Evolutionary conservation across 2,329 filamentous ascomycete genomes (phyloP).

Genomic region (Epichloe baconii): DNA sequence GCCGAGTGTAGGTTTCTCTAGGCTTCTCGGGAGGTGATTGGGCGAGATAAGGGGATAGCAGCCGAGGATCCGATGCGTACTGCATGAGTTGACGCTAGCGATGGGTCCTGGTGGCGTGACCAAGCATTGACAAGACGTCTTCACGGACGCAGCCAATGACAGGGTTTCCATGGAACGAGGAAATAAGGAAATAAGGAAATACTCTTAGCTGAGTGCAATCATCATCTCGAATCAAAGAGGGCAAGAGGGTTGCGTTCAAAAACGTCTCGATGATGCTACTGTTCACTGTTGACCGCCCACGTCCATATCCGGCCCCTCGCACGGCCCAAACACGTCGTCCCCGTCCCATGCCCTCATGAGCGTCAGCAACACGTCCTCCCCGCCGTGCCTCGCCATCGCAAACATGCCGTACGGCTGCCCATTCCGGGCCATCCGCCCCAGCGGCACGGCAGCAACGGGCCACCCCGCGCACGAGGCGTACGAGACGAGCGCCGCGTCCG

Average conservation of each 20-base stretch:
- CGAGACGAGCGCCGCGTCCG: not conserved
- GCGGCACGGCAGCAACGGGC: not conserved
- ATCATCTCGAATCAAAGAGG: no score
- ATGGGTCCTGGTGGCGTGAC: conserved; percentile 9
- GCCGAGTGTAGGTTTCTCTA: not conserved
- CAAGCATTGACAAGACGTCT: not conserved
- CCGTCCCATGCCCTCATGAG: conserved; percentile 1
- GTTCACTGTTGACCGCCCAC: no score
- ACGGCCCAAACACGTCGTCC: not conserved
- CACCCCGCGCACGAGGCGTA: not conserved
- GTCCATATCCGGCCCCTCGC: no score
- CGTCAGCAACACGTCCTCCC: conserved; percentile 1
- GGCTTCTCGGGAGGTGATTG: not conserved
- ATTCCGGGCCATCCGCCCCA: not conserved
- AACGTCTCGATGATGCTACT: no score
- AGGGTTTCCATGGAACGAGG: no score
- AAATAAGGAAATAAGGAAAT: no score
- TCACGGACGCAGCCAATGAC: no score
- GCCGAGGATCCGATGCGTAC: not conserved
- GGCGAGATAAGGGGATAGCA: not conserved
- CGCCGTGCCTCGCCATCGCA: not conserved
- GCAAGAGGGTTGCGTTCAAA: no score
- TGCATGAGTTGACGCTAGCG: not conserved
- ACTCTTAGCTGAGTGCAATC: no score
- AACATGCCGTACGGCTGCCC: conserved; percentile 4